These are phyloP conservation scores for Lentinus tigrinus DNA, from an alignment of 768 basidiomycete genomes.

Conservation along the genomic window DNA sequence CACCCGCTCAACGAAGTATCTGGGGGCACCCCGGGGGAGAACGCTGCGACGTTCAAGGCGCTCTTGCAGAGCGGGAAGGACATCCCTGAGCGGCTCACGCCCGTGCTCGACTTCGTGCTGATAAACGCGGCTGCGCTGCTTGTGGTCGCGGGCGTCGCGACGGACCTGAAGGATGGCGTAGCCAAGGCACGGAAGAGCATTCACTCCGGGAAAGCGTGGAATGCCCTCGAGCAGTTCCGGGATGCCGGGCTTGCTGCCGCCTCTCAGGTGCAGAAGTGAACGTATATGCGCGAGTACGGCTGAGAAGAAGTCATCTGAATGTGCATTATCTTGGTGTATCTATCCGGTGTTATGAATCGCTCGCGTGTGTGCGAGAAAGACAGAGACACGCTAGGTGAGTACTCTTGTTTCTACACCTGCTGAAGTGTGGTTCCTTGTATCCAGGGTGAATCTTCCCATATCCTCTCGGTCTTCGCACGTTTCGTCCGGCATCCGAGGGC, in stretches of 20 bases:
- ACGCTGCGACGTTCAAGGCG: constrained; percentile 68
- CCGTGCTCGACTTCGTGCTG: constrained; percentile 84
- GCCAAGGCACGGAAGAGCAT: constrained; percentile 26
- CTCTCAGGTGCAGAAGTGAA: constrained; percentile 37
- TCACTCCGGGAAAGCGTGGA: constrained; percentile 30
- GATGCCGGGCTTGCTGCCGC: constrained; percentile 40
- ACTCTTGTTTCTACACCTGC: too few relatives aligned
- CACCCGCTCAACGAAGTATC: constrained; percentile 71
- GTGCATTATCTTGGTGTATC: neutral
- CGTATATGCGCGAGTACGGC: constrained; percentile 42
- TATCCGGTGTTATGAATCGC: neutral
- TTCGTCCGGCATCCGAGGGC: too few relatives aligned
- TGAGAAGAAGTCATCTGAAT: neutral
- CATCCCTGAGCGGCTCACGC: constrained; percentile 53
- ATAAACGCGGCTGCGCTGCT: constrained; percentile 89
- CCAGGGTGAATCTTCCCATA: too few relatives aligned
- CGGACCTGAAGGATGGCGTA: constrained; percentile 18
- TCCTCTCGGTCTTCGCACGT: too few relatives aligned
- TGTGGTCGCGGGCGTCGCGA: constrained; percentile 77
- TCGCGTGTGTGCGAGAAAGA: too few relatives aligned
- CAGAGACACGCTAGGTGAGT: too few relatives aligned
- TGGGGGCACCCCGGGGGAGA: constrained; percentile 75
- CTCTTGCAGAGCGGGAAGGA: constrained; percentile 60
- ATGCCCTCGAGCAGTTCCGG: constrained; percentile 29
- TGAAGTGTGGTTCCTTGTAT: too few relatives aligned